These are phyloP conservation scores for Aeschynomene evenia DNA, from an alignment of 306 rosid species.

Conservation along the genomic window DNA sequence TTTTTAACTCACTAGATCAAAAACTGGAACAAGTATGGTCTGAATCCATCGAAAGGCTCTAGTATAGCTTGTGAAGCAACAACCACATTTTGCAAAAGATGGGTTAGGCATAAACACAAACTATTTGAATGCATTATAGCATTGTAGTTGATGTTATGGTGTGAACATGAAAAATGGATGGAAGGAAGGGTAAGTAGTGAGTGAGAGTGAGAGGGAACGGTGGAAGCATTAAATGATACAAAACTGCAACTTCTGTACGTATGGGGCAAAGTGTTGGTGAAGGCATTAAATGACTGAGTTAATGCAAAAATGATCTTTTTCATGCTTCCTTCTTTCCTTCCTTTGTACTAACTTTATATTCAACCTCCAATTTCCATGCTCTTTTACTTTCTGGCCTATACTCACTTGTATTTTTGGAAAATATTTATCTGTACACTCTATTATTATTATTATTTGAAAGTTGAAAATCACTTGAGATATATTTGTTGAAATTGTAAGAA, in stretches of 20 bases:
- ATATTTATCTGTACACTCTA: too few relatives aligned
- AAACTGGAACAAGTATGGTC: neutral
- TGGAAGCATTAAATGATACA: constrained; percentile 59
- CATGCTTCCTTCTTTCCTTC: too few relatives aligned
- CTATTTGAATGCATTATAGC: neutral
- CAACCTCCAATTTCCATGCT: constrained; percentile 15
- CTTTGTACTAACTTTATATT: too few relatives aligned
- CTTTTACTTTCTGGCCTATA: too few relatives aligned
- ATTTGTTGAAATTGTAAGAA: too few relatives aligned
- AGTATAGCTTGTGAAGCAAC: neutral
- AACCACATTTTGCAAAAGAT: neutral
- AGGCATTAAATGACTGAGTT: constrained; percentile 65
- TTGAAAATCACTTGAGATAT: too few relatives aligned
- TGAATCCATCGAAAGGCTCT: neutral
- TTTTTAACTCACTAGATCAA: constrained; percentile 11
- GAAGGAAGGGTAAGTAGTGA: constrained; percentile 37
- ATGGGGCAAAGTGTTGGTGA: constrained; percentile 55
- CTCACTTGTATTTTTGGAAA: too few relatives aligned
- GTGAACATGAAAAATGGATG: constrained; percentile 12
- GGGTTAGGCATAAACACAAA: neutral
- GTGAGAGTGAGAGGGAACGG: neutral
- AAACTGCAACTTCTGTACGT: constrained; percentile 53
- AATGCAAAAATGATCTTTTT: constrained; percentile 59
- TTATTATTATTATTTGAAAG: too few relatives aligned
- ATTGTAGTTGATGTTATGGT: neutral